Evolutionary conservation across 768 basidiomycete genomes (phyloP).

Genomic region (Tylopilus sp.): DNA sequence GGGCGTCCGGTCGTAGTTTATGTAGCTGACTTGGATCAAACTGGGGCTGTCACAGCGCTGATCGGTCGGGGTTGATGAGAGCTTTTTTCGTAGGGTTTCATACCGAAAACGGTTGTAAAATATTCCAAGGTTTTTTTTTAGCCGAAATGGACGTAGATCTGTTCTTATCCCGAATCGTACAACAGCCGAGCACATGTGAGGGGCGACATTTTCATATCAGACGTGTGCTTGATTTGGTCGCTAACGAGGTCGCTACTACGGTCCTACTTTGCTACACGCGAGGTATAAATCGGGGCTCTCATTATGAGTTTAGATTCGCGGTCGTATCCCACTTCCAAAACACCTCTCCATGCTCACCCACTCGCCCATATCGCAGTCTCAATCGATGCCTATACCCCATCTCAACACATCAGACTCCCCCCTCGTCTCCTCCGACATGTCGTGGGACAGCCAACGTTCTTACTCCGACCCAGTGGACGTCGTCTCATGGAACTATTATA

Average conservation of each 20-base stretch:
- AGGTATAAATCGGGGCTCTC: conserved; percentile 30
- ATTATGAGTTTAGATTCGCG: conserved; percentile 16
- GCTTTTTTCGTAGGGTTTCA: conserved; percentile 10
- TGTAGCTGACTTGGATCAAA: conserved; percentile 15
- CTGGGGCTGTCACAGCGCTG: conserved; percentile 14
- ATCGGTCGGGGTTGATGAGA: conserved; percentile 17
- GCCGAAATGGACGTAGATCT: conserved; percentile 28
- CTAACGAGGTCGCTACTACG: conserved; percentile 22
- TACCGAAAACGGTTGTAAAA: conserved; percentile 8
- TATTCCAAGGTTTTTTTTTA: neutral
- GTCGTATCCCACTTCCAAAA: conserved; percentile 16
- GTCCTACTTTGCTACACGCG: conserved; percentile 27
- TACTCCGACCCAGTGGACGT: conserved; percentile 38
- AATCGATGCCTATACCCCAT: conserved; percentile 49
- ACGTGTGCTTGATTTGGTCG: conserved; percentile 33
- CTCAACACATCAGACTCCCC: conserved; percentile 57
- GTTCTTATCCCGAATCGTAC: conserved; percentile 25
- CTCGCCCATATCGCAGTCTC: conserved; percentile 20
- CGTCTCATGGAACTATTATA: conserved; percentile 48
- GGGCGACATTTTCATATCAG: conserved; percentile 32
- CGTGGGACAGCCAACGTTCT: conserved; percentile 46
- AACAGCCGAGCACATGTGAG: conserved; percentile 31
- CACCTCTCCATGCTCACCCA: conserved; percentile 13
- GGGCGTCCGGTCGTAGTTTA: conserved; percentile 10
- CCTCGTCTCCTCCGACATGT: conserved; percentile 47